A percentile compares a stretch with the other conserved stretches of the same genome.
Conservation (phyloP, 805 yeast species). For the Ogataea methanolica region DNA sequence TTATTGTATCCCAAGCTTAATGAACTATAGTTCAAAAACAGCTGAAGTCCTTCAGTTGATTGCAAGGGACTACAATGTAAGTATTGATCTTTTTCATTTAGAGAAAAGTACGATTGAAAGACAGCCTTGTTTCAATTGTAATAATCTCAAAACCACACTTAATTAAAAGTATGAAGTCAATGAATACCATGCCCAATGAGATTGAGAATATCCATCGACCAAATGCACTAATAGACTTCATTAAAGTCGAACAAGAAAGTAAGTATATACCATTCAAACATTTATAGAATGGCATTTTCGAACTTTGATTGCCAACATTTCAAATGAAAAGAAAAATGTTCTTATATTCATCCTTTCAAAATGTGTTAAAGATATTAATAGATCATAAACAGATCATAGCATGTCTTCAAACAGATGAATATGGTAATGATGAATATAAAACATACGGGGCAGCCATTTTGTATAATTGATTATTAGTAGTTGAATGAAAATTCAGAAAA, state of each 20-base stretch:
- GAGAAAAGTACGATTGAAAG: slow-evolving; percentile 30
- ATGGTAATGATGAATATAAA: slow-evolving; percentile 4
- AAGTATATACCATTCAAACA: neutral
- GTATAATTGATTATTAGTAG: slow-evolving; percentile 1
- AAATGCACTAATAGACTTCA: neutral
- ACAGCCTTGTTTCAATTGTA: slow-evolving; percentile 22
- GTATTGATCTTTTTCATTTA: slow-evolving; percentile 19
- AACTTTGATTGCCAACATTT: neutral
- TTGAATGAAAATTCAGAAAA: neutral
- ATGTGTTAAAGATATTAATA: neutral
- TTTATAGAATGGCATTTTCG: neutral
- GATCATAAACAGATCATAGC: neutral
- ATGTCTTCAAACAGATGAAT: neutral
- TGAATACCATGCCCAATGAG: slow-evolving; percentile 1
- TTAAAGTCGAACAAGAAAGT: neutral
- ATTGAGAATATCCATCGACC: neutral
- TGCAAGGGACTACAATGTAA: slow-evolving; percentile 24
- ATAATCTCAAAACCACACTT: slow-evolving; percentile 29
- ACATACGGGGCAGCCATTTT: slow-evolving; percentile 29
- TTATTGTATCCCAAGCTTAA: slow-evolving; percentile 18
- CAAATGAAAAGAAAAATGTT: slow-evolving; percentile 4
- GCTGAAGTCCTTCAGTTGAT: neutral
- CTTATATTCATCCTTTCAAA: slow-evolving; percentile 2
- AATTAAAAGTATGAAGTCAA: slow-evolving; percentile 11
- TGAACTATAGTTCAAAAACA: neutral